Base-by-base conservation (phyloP, 75 land plant species). In the Cryptomeria japonica region DNA sequence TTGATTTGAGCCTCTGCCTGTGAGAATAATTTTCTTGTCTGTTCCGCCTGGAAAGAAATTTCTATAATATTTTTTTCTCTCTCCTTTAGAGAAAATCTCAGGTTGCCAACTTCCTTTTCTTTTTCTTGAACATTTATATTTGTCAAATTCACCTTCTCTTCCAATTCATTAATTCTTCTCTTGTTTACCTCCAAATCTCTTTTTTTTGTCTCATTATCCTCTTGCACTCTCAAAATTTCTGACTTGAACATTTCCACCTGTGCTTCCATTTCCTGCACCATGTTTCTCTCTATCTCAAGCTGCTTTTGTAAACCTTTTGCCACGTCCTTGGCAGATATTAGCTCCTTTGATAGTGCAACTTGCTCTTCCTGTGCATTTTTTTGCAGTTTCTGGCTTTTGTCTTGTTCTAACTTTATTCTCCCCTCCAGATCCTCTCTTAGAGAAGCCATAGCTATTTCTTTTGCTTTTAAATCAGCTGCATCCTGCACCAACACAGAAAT, bases 321-420 rank as follows among this genome's bases (percentile, higher is more conserved):
- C 14, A 86, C 88, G 34, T 12, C 70, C 47, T 90, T 91, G 47
- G 94, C 90, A 79, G 93, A 87, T 13, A 87, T 44, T 58, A 96
- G 73, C 87, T 96, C 91, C 49, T 89, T 91, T 51, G 91, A 78
- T 4, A 96, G 86, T 41, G 88, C 88, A 86, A 86, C 86, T 82
- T 92, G 88, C 58, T 95, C 94, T 76, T 94, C 92, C 55, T 89
- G 93, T 38, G 95, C 92, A 44, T 88, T 88, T n/a, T 82, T 88
- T 9, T 90, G 55, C 87, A 90, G 89, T 87, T 91, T 96, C 51
- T 37, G 58, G 13, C 90, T 83, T 83, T 91, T 91, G 89, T 94
- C 95, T 87, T 94, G 90, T 73, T 94, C 96, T 53, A 85, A 85
- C 44, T 37, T 39, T 19, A 95, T 75, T 68, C 90, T 92, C 38